phyloP scores from a whole-genome alignment of 1,284 basidiomycete genomes.

The Melanopsichium pennsylvanicum region DNA sequence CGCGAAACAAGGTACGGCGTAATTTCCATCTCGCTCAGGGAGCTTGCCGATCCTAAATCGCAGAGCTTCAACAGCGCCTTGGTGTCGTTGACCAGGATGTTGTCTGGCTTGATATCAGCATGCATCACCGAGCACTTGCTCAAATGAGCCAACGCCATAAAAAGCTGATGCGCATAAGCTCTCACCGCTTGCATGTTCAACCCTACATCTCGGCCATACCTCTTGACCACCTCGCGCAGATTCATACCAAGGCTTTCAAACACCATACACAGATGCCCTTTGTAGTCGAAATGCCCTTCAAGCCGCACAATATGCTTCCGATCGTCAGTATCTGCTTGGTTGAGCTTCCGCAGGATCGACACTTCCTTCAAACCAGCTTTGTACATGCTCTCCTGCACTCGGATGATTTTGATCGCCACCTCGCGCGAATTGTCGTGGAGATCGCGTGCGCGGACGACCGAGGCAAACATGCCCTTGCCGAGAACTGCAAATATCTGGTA shows the following conservation, averaged over 20 bases:
- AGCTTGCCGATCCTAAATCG: slow-evolving; percentile 93
- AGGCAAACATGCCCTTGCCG: slow-evolving; percentile 98
- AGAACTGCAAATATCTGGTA: slow-evolving; percentile 94
- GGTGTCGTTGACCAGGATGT: slow-evolving; percentile 77
- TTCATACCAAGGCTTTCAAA: slow-evolving; percentile 96
- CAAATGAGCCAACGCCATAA: slow-evolving; percentile 83
- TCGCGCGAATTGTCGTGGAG: slow-evolving; percentile 68
- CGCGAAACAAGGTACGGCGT: slow-evolving; percentile 97
- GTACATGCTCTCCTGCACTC: slow-evolving; percentile 97
- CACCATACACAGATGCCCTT: slow-evolving; percentile 94
- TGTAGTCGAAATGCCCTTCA: slow-evolving; percentile 92
- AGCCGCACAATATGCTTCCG: slow-evolving; percentile 93
- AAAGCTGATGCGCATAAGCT: slow-evolving; percentile 95
- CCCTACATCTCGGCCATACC: slow-evolving; percentile 98
- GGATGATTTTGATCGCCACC: slow-evolving; percentile 96
- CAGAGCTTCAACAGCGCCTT: slow-evolving; percentile 94
- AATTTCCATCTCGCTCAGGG: slow-evolving; percentile 92
- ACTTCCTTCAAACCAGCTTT: slow-evolving; percentile 93
- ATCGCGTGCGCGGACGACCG: slow-evolving; percentile 88
- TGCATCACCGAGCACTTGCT: slow-evolving; percentile 93
- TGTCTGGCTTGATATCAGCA: slow-evolving; percentile 78
- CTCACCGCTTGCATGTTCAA: slow-evolving; percentile 95
- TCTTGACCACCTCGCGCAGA: slow-evolving; percentile 93
- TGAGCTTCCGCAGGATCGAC: slow-evolving; percentile 84
- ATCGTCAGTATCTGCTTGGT: slow-evolving; percentile 89